Evolutionary conservation across 2,329 filamentous ascomycete species (phyloP).

Genomic region (Sarocladium oryzae): DNA sequence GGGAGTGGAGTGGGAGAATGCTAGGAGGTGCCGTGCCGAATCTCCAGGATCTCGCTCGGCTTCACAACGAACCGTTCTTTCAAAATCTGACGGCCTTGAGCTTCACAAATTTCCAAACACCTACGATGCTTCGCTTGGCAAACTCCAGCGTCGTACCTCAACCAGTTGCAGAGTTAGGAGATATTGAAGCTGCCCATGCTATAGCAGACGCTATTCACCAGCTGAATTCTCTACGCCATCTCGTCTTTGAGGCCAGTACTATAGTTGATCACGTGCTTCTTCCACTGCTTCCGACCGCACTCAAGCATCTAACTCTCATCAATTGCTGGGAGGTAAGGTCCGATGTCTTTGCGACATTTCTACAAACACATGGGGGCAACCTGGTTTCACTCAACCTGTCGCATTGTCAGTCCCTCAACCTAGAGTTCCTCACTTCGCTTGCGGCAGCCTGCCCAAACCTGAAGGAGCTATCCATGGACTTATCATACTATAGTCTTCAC

Average conservation of each 20-base stretch:
- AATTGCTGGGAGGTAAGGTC: constrained; percentile 75
- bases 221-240: constrained; percentile 57
- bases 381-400: constrained; percentile 63
- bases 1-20: constrained; percentile 56
- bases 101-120: constrained; percentile 58
- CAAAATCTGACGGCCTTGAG: constrained; percentile 46
- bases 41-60: constrained; percentile 39
- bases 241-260: constrained; percentile 71
- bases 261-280: constrained; percentile 63
- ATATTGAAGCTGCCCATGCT: constrained; percentile 24
- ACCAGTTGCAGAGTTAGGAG: constrained; percentile 22
- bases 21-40: constrained; percentile 37
- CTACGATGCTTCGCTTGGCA: constrained; percentile 30
- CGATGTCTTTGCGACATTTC: constrained; percentile 56
- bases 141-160: constrained; percentile 15
- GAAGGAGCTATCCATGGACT: constrained; percentile 65
- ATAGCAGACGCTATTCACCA: constrained; percentile 26
- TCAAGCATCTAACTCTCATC: constrained; percentile 64
- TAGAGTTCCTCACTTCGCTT: constrained; percentile 66
- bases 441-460: constrained; percentile 63
- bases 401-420: constrained; percentile 72
- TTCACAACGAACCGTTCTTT: constrained; percentile 55
- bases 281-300: constrained; percentile 56
- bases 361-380: constrained; percentile 59
- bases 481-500: constrained; percentile 70